Evolutionary conservation across 2,329 filamentous ascomycete species (phyloP).

Genomic region (Epichloe sylvatica): DNA sequence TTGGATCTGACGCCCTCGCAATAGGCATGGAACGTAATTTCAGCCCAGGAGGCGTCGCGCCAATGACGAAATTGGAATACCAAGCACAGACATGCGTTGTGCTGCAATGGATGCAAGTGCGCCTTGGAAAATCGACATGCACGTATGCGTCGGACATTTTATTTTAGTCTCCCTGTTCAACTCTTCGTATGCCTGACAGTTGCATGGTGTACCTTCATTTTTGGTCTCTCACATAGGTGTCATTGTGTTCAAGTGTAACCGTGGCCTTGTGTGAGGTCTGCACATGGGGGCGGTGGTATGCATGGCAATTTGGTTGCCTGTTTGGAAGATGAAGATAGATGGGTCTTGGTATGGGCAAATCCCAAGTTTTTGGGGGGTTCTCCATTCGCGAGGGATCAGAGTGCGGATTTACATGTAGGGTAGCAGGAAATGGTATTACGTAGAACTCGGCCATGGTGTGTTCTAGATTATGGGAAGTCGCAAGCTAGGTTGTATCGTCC

Average conservation of each 20-base stretch:
- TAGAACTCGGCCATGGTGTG: too few species aligned
- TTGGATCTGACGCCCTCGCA: neutral
- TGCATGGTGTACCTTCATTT: neutral
- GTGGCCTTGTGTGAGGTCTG: neutral
- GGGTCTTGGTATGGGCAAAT: too few species aligned
- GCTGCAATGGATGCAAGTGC: neutral
- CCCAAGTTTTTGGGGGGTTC: too few species aligned
- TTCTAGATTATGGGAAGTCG: neutral
- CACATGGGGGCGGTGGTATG: neutral
- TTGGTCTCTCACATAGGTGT: neutral
- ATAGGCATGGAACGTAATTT: neutral
- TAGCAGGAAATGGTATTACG: too few species aligned
- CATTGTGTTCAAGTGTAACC: neutral
- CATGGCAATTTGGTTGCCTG: neutral
- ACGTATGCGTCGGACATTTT: constrained; percentile 3
- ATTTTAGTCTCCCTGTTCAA: neutral
- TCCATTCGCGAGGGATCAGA: too few species aligned
- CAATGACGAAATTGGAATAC: neutral
- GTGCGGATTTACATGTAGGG: too few species aligned
- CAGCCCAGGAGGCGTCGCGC: neutral
- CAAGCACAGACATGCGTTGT: neutral
- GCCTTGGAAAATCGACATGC: neutral
- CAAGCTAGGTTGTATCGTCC: neutral
- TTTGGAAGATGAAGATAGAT: neutral
- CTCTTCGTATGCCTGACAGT: neutral